These are phyloP conservation scores for Ilyonectria robusta DNA, from an alignment of 2,329 filamentous ascomycete species.

Conservation along the genomic window DNA sequence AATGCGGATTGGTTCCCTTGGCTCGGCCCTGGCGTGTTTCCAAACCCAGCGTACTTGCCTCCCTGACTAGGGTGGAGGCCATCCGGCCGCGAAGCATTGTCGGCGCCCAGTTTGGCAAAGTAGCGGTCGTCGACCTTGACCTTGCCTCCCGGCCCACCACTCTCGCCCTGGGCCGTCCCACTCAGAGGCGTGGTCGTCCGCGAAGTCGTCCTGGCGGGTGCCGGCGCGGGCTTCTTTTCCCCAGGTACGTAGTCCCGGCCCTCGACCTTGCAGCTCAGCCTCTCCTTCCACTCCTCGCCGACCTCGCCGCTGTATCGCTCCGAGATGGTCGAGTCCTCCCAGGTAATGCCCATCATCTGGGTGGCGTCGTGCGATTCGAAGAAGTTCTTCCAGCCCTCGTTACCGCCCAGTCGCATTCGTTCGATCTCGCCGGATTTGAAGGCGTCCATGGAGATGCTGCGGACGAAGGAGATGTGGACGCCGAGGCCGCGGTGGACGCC, in stretches of 20 bases:
- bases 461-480: conserved; percentile 98
- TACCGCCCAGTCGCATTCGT: conserved; percentile 93
- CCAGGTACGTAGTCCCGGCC: conserved; percentile 86
- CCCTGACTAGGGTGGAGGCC: conserved; percentile 88
- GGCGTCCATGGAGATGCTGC: conserved; percentile 98
- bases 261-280: conserved; percentile 89
- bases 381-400: conserved; percentile 88
- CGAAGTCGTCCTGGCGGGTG: conserved; percentile 52
- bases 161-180: conserved; percentile 58
- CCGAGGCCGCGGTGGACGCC: conserved; percentile 95
- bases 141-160: conserved; percentile 59
- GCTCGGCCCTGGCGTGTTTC: conserved; percentile 76
- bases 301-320: conserved; percentile 92
- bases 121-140: conserved; percentile 86
- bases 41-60: conserved; percentile 93
- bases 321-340: conserved; percentile 90
- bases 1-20: conserved; percentile 62
- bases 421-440: conserved; percentile 95
- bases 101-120: conserved; percentile 86
- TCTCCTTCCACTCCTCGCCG: conserved; percentile 96
- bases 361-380: conserved; percentile 82
- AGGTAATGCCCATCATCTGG: conserved; percentile 76
- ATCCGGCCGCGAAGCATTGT: conserved; percentile 83
- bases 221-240: conserved; percentile 66
- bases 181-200: conserved; percentile 60